Conservation (phyloP, 1,139 yeast species). For the Yamadazyma mexicana region DNA sequence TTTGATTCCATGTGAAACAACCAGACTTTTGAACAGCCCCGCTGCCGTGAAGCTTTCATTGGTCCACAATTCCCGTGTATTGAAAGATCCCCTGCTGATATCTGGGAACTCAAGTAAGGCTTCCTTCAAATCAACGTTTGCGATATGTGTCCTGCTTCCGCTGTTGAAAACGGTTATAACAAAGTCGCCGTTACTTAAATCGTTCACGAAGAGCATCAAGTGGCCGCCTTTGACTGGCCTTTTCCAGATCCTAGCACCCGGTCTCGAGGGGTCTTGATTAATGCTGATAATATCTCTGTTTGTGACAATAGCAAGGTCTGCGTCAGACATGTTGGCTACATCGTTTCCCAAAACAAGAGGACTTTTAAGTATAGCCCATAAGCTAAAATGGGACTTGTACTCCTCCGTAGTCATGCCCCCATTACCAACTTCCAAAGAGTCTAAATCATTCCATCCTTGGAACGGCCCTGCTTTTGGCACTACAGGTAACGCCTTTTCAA, state of each 20-base stretch:
- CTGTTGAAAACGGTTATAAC: conserved; percentile 22
- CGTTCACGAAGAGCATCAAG: conserved; percentile 16
- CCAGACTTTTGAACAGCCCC: neutral
- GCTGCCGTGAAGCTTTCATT: conserved; percentile 9
- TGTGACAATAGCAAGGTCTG: conserved; percentile 18
- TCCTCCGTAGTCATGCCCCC: conserved; percentile 25
- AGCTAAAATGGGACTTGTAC: conserved; percentile 23
- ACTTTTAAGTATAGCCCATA: conserved; percentile 27
- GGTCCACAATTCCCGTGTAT: conserved; percentile 10
- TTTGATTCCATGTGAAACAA: conserved; percentile 1
- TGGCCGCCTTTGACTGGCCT: conserved; percentile 9
- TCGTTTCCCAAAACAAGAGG: conserved; percentile 27
- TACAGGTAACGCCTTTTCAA: conserved; percentile 22
- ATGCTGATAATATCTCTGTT: conserved; percentile 22
- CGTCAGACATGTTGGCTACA: conserved; percentile 17
- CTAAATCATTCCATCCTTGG: conserved; percentile 28
- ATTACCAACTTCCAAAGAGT: conserved; percentile 27
- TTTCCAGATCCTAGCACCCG: conserved; percentile 20
- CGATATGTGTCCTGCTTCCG: conserved; percentile 14
- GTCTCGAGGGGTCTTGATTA: conserved; percentile 21
- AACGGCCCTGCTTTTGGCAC: conserved; percentile 19
- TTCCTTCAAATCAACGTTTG: conserved; percentile 17
- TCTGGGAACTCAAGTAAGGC: conserved; percentile 17
- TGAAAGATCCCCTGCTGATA: conserved; percentile 1
- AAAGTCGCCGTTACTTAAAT: conserved; percentile 18